Percentiles rank a stretch among this genome's conserved stretches.
phyloP scores from a whole-genome alignment of 1,284 basidiomycete genomes.

The Fomitopsis pinicola region DNA sequence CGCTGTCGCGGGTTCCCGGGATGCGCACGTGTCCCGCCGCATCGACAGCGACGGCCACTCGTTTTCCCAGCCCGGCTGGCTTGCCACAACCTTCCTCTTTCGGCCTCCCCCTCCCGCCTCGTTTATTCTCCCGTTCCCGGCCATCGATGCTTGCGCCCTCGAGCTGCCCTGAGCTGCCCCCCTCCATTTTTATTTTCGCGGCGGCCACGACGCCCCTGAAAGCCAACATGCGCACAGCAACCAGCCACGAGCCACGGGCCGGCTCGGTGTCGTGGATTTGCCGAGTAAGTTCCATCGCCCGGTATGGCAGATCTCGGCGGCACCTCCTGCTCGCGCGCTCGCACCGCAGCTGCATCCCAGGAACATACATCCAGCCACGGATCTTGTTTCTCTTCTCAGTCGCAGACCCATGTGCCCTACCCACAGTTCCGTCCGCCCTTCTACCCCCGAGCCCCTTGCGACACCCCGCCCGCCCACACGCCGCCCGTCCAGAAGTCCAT shows the following conservation, averaged over 20 bases:
- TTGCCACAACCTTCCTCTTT: neutral
- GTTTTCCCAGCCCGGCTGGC: neutral
- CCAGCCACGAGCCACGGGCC: neutral
- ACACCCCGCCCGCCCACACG: neutral
- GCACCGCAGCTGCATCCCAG: neutral
- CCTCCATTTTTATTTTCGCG: neutral
- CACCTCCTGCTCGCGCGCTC: neutral
- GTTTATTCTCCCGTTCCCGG: neutral
- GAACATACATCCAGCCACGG: slow-evolving; percentile 1
- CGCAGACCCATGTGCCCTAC: neutral
- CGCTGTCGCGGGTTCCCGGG: slow-evolving; percentile 1
- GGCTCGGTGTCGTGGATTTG: neutral
- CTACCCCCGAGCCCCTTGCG: neutral
- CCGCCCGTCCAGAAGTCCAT: no score
- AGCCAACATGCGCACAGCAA: neutral
- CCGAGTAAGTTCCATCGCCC: neutral
- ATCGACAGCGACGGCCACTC: neutral
- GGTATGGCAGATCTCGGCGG: neutral
- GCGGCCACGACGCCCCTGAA: neutral
- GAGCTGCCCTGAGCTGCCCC: neutral
- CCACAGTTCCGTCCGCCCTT: neutral
- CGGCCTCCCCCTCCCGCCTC: neutral
- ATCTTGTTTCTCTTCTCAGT: neutral
- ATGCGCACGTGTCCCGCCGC: slow-evolving; percentile 3
- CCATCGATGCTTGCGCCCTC: neutral